These are phyloP conservation scores for Collybia mongolica DNA, from an alignment of 768 basidiomycete species.

Conservation along the genomic window DNA sequence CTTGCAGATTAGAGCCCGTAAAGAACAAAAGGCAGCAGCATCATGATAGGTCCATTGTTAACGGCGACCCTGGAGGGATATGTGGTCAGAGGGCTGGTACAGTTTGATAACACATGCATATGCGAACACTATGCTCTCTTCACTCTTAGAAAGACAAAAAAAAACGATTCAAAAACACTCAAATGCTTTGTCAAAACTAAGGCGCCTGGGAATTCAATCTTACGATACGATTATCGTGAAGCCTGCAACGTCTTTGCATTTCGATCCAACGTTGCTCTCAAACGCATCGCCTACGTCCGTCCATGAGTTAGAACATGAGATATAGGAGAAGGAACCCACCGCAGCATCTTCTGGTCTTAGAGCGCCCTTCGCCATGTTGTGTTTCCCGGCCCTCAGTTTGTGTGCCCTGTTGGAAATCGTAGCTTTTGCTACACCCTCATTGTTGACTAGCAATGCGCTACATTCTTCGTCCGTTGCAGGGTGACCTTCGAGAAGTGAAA, in stretches of 20 bases:
- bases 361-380: constrained; percentile 89
- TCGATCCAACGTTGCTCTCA: constrained; percentile 65
- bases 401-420: constrained; percentile 42
- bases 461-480: constrained; percentile 75
- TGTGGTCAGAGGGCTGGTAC: constrained; percentile 5
- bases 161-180: constrained; percentile 13
- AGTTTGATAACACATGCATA: constrained; percentile 14
- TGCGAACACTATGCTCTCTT: constrained; percentile 13
- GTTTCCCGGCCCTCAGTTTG: constrained; percentile 65
- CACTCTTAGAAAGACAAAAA: constrained; percentile 12
- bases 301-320: not conserved
- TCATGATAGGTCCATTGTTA: constrained; percentile 23
- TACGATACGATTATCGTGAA: constrained; percentile 17
- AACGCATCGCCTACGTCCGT: constrained; percentile 55
- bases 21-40: constrained; percentile 53
- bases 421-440: constrained; percentile 37
- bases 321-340: constrained; percentile 37
- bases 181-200: not conserved
- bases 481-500: constrained; percentile 71
- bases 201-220: not conserved
- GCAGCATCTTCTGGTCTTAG: constrained; percentile 81
- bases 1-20: constrained; percentile 62
- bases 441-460: constrained; percentile 51
- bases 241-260: constrained; percentile 39
- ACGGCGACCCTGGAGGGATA: constrained; percentile 10